Conservation (phyloP, 2,329 filamentous ascomycete species). For the Neonectria magnoliae region DNA sequence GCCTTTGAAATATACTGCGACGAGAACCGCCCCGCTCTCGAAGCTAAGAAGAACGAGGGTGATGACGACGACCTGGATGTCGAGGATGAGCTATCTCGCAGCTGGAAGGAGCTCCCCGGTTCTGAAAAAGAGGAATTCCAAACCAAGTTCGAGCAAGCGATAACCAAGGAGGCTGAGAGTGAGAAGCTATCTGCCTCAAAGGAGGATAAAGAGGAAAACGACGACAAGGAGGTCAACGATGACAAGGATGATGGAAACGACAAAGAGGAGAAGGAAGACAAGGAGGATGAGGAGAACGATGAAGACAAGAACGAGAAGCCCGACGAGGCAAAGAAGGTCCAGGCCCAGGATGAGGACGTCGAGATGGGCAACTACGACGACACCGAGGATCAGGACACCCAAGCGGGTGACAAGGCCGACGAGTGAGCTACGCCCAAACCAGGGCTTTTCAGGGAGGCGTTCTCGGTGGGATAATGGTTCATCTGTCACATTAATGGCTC, state of each 20-base stretch:
- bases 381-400: conserved; percentile 53
- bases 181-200: conserved; percentile 31
- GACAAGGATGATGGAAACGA: conserved; percentile 37
- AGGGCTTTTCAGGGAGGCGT: conserved; percentile 33
- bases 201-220: conserved; percentile 39
- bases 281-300: conserved; percentile 33
- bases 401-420: conserved; percentile 48
- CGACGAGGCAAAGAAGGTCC: conserved; percentile 43
- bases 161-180: conserved; percentile 42
- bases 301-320: conserved; percentile 38
- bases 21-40: conserved; percentile 57
- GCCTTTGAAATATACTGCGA: conserved; percentile 67
- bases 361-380: conserved; percentile 61
- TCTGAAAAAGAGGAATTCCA: conserved; percentile 61
- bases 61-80: conserved; percentile 49
- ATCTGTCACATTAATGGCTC: conserved; percentile 22
- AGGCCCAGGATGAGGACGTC: conserved; percentile 58
- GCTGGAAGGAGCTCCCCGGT: conserved; percentile 64
- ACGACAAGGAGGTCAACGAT: conserved; percentile 44
- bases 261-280: conserved; percentile 33
- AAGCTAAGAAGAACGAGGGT: conserved; percentile 56
- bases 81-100: conserved; percentile 65
- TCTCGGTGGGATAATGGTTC: conserved; percentile 35
- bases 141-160: conserved; percentile 43
- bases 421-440: conserved; percentile 36